Conservation (phyloP, 495 filamentous ascomycete species). For the Niebla homalea region DNA sequence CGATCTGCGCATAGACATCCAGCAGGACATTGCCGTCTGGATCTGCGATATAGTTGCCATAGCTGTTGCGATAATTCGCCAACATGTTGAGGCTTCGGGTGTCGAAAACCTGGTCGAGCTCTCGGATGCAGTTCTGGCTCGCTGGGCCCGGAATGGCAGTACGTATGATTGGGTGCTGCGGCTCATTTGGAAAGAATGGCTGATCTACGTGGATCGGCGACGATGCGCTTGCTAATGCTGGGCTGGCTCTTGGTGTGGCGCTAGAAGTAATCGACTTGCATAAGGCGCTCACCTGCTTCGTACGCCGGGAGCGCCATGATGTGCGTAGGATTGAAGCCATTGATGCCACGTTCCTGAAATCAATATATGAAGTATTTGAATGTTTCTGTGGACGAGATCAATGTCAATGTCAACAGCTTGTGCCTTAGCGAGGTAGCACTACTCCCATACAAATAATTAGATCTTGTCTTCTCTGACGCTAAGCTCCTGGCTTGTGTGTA, state of each 20-base stretch:
- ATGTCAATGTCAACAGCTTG: no score
- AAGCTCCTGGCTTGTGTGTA: no score
- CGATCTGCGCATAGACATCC: conserved; percentile 58
- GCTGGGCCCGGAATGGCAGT: conserved; percentile 77
- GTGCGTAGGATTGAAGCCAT: conserved; percentile 36
- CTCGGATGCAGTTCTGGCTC: conserved; percentile 53
- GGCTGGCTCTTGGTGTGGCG: conserved; percentile 24
- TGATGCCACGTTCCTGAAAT: background rate
- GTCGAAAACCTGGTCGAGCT: conserved; percentile 81
- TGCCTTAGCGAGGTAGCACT: no score
- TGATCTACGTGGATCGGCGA: conserved; percentile 19
- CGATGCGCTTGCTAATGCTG: conserved; percentile 3
- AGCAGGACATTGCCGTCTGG: conserved; percentile 64
- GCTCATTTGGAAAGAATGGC: conserved; percentile 60
- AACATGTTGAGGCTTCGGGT: conserved; percentile 83
- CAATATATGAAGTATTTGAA: no score
- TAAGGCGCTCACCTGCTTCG: conserved; percentile 16
- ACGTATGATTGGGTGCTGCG: conserved; percentile 55
- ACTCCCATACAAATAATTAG: no score
- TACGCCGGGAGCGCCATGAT: conserved; percentile 25
- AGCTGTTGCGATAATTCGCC: conserved; percentile 32
- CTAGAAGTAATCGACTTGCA: conserved; percentile 27
- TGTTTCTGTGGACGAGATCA: no score
- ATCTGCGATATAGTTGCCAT: conserved; percentile 71
- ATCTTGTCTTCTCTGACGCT: no score